Evolutionary conservation across 176 grass and related monocot species (phyloP), one percentile per base, ranked within the genome.

Genomic region (Tillandsia leiboldiana): DNA sequence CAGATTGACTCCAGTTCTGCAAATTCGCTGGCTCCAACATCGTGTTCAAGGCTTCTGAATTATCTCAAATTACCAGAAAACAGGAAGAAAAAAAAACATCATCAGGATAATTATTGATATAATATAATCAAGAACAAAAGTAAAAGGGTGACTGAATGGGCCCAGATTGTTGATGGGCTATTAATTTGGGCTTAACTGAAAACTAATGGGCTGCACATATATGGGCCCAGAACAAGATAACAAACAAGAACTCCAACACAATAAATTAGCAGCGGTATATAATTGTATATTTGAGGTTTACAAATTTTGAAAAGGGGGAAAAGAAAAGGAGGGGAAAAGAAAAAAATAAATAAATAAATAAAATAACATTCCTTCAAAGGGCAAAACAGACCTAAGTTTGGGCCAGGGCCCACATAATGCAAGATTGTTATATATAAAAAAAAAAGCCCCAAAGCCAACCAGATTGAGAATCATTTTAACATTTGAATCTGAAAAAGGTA

Each of bases 1-100:
- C 90, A 70, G 59, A 80, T 67, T 18, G 86, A 80, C 67, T 72
- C 89, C 92, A 89, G 14, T 72, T 83, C 48, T 93, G 82, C 81
- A 77, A 92, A 66, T 88, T 82, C 75, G 63, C 84, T 63, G 70
- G 79, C 70, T 80, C 76, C 79, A 99, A 99, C 78, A 52, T 71
- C 58, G 90, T 63, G 68, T 83, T 76, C 78, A 99, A 85, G 63
- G 83, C 68, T 75, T 88, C 94, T 99, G 84, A 82, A 80, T 81
- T 76, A 80, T 75, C 23, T 53, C 27, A 80, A 83, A 87, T 65
- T 12, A 9, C 11, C 53, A 10, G 51, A 59, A 52, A 66, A 27
- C 2, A 76, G 23, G 23, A 82, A 64, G 11, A 57, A 64, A 17
- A 50, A 50, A 70, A 18, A 52, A 72, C 47, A 51, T 53, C 23